Percentiles rank a stretch among this genome's conserved stretches.
Conservation (phyloP, 441 rosid species). For the Erysimum pusillum region DNA sequence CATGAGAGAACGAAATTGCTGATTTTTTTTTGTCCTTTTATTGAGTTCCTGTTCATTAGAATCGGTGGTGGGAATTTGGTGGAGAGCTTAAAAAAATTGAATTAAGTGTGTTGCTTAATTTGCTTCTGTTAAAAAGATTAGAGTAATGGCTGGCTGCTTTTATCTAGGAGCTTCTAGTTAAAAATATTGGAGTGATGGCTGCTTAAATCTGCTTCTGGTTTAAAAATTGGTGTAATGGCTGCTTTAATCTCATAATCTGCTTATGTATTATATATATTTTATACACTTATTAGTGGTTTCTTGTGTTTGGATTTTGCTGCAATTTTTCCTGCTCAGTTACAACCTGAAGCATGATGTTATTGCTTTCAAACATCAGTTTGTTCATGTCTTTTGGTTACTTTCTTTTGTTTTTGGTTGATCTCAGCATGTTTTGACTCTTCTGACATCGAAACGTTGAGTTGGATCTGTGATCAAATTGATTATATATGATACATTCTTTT, state of each 20-base stretch:
- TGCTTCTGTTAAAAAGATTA: conserved; percentile 3
- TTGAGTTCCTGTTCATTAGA: not conserved
- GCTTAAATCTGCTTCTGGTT: conserved; percentile 25
- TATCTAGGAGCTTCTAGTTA: not conserved
- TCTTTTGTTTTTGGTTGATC: conserved; percentile 42
- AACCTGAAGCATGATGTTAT: conserved; percentile 32
- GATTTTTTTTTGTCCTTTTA: conserved; percentile 16
- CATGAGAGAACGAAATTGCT: conserved; percentile 38
- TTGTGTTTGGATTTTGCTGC: conserved; percentile 44
- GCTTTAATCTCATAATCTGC: conserved; percentile 15
- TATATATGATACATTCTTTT: conserved; percentile 39
- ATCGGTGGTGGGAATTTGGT: conserved; percentile 37
- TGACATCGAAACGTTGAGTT: conserved; percentile 41
- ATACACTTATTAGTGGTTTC: conserved; percentile 30
- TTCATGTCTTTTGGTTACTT: conserved; percentile 45
- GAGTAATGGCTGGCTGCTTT: conserved; percentile 8
- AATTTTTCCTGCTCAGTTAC: conserved; percentile 30
- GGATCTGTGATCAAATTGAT: conserved; percentile 23
- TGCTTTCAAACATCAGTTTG: conserved; percentile 44
- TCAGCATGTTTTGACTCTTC: conserved; percentile 42
- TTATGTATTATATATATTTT: conserved; percentile 27
- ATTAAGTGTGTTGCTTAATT: conserved; percentile 15
- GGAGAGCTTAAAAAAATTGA: not conserved
- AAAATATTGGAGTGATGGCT: conserved; percentile 23
- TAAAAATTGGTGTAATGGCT: conserved; percentile 27